Evolutionary conservation across 148 eudicot genomes (phyloP).

Genomic region (Mesembryanthemum crystallinum): DNA sequence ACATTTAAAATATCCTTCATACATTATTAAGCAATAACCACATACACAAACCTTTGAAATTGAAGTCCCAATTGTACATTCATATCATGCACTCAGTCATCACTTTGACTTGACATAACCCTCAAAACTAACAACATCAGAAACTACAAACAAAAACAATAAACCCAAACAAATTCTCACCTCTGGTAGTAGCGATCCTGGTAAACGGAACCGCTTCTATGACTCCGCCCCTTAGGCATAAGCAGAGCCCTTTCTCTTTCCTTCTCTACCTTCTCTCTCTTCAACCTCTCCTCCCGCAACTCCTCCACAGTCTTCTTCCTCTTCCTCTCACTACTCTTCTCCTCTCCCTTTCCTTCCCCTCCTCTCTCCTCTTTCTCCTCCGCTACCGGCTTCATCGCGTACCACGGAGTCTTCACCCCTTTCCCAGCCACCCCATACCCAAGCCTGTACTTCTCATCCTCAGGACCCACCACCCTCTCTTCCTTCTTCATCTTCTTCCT

Average conservation of each 20-base stretch:
- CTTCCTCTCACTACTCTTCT: conserved; percentile 38
- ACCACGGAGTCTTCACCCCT: conserved; percentile 89
- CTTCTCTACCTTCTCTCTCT: conserved; percentile 76
- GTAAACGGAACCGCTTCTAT: conserved; percentile 17
- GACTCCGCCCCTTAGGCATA: conserved; percentile 27
- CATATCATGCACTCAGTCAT: neutral
- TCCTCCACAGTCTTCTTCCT: conserved; percentile 68
- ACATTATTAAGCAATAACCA: neutral
- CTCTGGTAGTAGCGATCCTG: conserved; percentile 29
- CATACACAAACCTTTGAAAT: neutral
- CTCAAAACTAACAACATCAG: neutral
- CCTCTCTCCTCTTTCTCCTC: conserved; percentile 23
- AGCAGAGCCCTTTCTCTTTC: conserved; percentile 70
- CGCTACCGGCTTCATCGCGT: conserved; percentile 41
- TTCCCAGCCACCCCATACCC: conserved; percentile 94
- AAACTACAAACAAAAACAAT: neutral
- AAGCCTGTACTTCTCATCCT: conserved; percentile 77
- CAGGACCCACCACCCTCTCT: conserved; percentile 61
- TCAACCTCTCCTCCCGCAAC: conserved; percentile 86
- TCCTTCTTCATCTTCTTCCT: conserved; percentile 56
- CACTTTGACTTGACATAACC: too few species aligned
- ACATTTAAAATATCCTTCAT: neutral
- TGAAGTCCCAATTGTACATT: neutral
- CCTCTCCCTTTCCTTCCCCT: conserved; percentile 17
- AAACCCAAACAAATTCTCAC: conserved; percentile 21